Base-by-base conservation (phyloP, 345 rosid species). In the Firmiana major region DNA sequence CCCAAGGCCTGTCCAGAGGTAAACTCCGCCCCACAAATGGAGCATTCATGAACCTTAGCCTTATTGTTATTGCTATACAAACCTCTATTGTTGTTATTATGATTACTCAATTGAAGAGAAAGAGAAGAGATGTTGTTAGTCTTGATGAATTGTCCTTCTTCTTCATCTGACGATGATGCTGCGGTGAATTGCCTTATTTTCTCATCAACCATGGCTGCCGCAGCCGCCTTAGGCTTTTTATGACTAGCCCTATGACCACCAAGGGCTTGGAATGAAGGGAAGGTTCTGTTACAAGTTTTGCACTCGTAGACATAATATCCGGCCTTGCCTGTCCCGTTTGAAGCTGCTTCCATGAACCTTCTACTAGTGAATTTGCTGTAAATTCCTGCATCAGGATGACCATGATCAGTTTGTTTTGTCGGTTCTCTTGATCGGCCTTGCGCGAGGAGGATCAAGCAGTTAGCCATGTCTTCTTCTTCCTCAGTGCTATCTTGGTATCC, bases 231-330 rank as follows among this genome's bases (percentile, higher is more conserved):
- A 0, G 93, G 97, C 79, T 97, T 97, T 90, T 89, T 97, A 73
- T 97, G 99, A 81, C 99, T 97, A 0, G 99, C 98, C 71, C 99
- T 85, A 43, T 97, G 99, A 19, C 99, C 99, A 0, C 99, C 99
- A 19, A 97, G 88, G 22, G 99, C 99, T 85, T 97, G 99, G 62
- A 97, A 97, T 3, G 99, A 97, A 1, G 95, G 94, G 71, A 97
- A 97, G 0, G 92, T 89, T 57, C 92, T 81, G 83, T 85, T 89
- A 81, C 99, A 97, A 9, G 98, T 97, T 84, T 86, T 94, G 90
- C 99, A 97, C 84, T 90, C 93, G 58, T 94, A 97, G 22, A 97
- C 97, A 64, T 86, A 90, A 83, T 89, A 89, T 3, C 98, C 98
- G 1, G 83, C 87, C 85, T 87, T 89, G 54, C 90, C 94, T 2